Evolutionary conservation across 306 rosid species (phyloP).

Genomic region (Rubus idaeus): DNA sequence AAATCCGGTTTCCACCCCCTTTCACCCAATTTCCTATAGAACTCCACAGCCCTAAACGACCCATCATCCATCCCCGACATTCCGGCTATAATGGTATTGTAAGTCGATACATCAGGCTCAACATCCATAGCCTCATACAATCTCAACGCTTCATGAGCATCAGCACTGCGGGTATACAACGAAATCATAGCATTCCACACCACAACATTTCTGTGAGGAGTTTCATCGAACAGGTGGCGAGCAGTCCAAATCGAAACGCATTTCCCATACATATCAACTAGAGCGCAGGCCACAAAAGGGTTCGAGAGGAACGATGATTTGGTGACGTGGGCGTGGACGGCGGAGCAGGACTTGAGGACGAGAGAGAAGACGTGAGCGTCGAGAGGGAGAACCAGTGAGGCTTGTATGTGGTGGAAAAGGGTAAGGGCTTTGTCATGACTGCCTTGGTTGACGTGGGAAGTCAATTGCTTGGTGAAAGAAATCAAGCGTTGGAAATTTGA

Average conservation of each 20-base stretch:
- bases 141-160: conserved; percentile 35
- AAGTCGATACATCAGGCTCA: conserved; percentile 51
- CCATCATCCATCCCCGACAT: conserved; percentile 36
- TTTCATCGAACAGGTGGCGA: conserved; percentile 67
- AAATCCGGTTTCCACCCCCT: conserved; percentile 43
- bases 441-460: conserved; percentile 49
- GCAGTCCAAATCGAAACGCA: conserved; percentile 44
- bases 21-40: conserved; percentile 48
- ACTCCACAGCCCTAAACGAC: conserved; percentile 41
- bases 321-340: conserved; percentile 60
- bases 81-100: conserved; percentile 59
- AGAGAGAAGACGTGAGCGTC: conserved; percentile 84
- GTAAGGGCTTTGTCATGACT: conserved; percentile 53
- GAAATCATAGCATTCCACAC: conserved; percentile 74
- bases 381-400: conserved; percentile 43
- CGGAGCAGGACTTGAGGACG: conserved; percentile 71
- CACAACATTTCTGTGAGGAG: conserved; percentile 48
- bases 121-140: conserved; percentile 54
- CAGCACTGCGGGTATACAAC: conserved; percentile 33
- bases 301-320: conserved; percentile 51
- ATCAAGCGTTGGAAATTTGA: conserved; percentile 38
- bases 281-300: conserved; percentile 55
- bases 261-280: conserved; percentile 60
- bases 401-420: conserved; percentile 63
- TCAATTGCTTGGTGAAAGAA: conserved; percentile 48